Conservation (phyloP, 2,329 filamentous ascomycete species). For the Claviceps africana region DNA sequence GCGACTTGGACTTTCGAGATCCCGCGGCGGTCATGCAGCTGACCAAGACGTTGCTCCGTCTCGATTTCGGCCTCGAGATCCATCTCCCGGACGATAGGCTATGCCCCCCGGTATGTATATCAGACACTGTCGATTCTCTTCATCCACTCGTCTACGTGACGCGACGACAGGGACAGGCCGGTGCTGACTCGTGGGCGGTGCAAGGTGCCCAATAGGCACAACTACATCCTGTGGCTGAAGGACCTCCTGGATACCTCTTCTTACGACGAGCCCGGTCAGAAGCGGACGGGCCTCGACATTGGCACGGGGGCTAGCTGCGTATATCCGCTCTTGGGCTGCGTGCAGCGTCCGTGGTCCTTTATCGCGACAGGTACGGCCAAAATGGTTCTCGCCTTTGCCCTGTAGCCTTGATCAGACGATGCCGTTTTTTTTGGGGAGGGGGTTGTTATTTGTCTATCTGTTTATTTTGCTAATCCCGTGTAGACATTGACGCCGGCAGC, state of each 20-base stretch:
- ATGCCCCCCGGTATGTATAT: slow-evolving; percentile 67
- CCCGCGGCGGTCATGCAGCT: slow-evolving; percentile 64
- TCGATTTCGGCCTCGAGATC: slow-evolving; percentile 60
- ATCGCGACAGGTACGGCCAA: slow-evolving; percentile 40
- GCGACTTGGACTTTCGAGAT: slow-evolving; percentile 66
- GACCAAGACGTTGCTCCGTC: slow-evolving; percentile 61
- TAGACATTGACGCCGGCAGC: slow-evolving; percentile 63
- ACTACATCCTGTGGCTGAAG: slow-evolving; percentile 85
- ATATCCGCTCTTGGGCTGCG: slow-evolving; percentile 70
- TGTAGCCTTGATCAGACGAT: not conserved
- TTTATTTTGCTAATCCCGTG: not conserved
- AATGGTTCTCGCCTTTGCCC: too few relatives aligned
- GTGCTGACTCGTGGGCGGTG: not conserved
- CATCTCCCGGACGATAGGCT: slow-evolving; percentile 64
- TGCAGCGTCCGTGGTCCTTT: slow-evolving; percentile 60
- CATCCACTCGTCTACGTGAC: not conserved
- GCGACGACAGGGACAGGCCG: not conserved
- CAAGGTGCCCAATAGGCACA: slow-evolving; percentile 54
- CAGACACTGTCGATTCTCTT: slow-evolving; percentile 8
- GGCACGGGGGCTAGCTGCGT: slow-evolving; percentile 87
- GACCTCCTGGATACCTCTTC: slow-evolving; percentile 59
- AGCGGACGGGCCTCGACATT: slow-evolving; percentile 62
- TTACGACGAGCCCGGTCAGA: slow-evolving; percentile 32
- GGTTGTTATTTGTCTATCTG: not conserved
- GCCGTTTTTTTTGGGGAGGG: not conserved